Evolutionary conservation across 768 basidiomycete species (phyloP), one percentile per base, ranked within the genome.

Genomic region (Auriscalpium vulgare): DNA sequence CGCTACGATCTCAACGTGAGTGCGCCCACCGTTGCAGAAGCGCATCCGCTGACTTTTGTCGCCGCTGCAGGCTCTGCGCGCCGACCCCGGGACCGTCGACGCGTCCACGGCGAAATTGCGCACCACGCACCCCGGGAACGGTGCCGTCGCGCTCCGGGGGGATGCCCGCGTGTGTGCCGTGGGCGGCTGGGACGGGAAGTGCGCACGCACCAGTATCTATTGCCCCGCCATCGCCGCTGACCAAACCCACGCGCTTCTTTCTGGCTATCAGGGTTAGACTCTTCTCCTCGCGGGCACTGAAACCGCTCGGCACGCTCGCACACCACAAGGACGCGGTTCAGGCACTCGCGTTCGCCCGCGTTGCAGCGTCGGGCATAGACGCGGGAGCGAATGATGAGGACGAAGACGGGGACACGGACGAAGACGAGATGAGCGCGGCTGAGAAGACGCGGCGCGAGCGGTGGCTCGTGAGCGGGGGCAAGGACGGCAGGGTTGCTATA

Each of bases 181-280:
- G 2, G 95, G 88, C 2, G 92, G 94, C 0, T 97, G 95, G 95
- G 94, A 98, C 59, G 94, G 95, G 37, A 82, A 77, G 95, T 94
- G 61, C 63, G 88, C 71, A 21, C 16, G 16, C 53, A 9, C 4
- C 17, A 36, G 1, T 17, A 37, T 1, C 6, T 16, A 46, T 56
- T n/a, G 3, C 47, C 14, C 21, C 29, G 19, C 44, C 44, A 29
- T 54, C 46, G 38, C 2, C 8, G 5, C 14, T 47, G 19, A n/a
- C n/a, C n/a, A n/a, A 16, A 23, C 50, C 17, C 1, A 21, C 54
- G 47, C n/a, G 45, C 54, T 3, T 37, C 40, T 47, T 38, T 14
- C 38, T 38, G 46, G 21, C 35, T 6, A 14, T 2, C 65, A 97
- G 92, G 56, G 75, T 95, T 16, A 83, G 91, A 0, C 72, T 97